A percentile compares a stretch with the other conserved stretches of the same genome.
Evolutionary conservation across 2,329 filamentous ascomycete species (phyloP).

Genomic region (Fusarium cyanostomum): DNA sequence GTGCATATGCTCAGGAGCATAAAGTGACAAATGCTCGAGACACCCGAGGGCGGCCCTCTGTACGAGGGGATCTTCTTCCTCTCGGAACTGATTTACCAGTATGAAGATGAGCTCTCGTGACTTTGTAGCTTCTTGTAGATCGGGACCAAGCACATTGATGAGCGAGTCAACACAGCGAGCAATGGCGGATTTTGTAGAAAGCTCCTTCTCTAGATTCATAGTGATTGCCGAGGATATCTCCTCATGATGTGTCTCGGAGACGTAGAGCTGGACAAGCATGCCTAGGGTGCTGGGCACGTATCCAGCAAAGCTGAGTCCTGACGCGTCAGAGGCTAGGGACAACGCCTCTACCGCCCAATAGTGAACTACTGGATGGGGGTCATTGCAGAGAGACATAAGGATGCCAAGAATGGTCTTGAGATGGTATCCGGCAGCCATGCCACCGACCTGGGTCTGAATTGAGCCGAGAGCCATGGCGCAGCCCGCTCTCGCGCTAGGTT

Average conservation of each 20-base stretch:
- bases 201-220: slow-evolving; percentile 89
- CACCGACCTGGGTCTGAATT: slow-evolving; percentile 94
- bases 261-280: slow-evolving; percentile 93
- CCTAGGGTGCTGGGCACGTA: slow-evolving; percentile 92
- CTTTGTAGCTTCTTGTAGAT: slow-evolving; percentile 91
- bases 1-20: slow-evolving; percentile 87
- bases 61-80: slow-evolving; percentile 75
- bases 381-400: slow-evolving; percentile 95
- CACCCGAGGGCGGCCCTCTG: slow-evolving; percentile 83
- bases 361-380: slow-evolving; percentile 93
- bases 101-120: slow-evolving; percentile 92
- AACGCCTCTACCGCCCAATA: slow-evolving; percentile 95
- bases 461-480: slow-evolving; percentile 93
- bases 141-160: slow-evolving; percentile 94
- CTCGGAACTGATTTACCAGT: slow-evolving; percentile 82
- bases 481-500: slow-evolving; percentile 91
- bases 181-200: slow-evolving; percentile 83
- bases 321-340: slow-evolving; percentile 86
- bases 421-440: slow-evolving; percentile 96
- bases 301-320: slow-evolving; percentile 88
- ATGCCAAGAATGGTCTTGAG: slow-evolving; percentile 98
- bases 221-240: slow-evolving; percentile 82
- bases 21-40: slow-evolving; percentile 89
- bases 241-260: slow-evolving; percentile 88
- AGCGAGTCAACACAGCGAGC: slow-evolving; percentile 92